Evolutionary conservation across 192 early-diverging fungal genomes (phyloP).

Genomic region (Dimargaris verticillata): DNA sequence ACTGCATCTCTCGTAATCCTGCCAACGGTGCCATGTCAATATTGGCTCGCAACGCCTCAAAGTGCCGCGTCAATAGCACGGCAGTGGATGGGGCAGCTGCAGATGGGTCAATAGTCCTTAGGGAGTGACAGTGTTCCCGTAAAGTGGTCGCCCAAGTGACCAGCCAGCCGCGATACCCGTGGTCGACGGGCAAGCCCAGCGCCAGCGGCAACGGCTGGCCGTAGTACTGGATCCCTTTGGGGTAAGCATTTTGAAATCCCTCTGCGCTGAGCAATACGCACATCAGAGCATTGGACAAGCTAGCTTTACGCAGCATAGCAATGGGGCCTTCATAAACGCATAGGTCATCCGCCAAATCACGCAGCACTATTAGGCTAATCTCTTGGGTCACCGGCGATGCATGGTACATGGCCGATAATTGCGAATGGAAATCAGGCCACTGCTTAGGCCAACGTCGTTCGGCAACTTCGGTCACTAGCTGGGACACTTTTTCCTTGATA

Average conservation of each 20-base stretch:
- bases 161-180: constrained; percentile 42
- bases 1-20: constrained; percentile 16
- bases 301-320: constrained; percentile 34
- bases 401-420: constrained; percentile 28
- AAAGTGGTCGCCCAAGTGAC: constrained; percentile 18
- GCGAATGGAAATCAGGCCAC: constrained; percentile 40
- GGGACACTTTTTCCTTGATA: constrained; percentile 44
- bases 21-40: constrained; percentile 11
- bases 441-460: constrained; percentile 40
- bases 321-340: constrained; percentile 42
- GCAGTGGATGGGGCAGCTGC: constrained; percentile 11
- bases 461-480: constrained; percentile 37
- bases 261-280: constrained; percentile 31
- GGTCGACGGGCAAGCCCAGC: constrained; percentile 32
- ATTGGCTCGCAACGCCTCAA: constrained; percentile 6
- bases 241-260: constrained; percentile 26
- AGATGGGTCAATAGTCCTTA: too few relatives aligned
- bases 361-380: constrained; percentile 31
- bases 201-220: constrained; percentile 17
- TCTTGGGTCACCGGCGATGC: constrained; percentile 30
- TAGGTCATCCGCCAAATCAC: constrained; percentile 40
- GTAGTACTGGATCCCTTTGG: constrained; percentile 23
- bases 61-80: constrained; percentile 10
- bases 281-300: constrained; percentile 34
- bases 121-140: constrained; percentile 17